Evolutionary conservation across 345 rosid species (phyloP).

Genomic region (Microthlaspi erraticum): DNA sequence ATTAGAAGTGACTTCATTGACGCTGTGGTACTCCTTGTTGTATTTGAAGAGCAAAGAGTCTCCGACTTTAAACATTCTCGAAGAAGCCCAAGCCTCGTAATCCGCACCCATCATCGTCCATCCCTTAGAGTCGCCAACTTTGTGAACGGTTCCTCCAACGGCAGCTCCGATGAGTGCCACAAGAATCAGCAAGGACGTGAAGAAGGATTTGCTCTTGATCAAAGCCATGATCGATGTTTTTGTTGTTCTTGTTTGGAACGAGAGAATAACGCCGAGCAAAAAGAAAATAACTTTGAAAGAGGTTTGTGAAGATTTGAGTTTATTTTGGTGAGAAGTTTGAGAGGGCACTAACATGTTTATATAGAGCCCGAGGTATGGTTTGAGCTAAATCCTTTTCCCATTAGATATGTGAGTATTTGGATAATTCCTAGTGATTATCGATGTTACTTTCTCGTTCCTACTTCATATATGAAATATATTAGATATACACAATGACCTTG

Average conservation of each 20-base stretch:
- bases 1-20: not conserved
- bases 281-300: not conserved
- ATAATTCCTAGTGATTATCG: too few relatives aligned
- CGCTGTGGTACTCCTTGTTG: slow-evolving; percentile 4
- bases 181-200: slow-evolving; percentile 7
- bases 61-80: slow-evolving; percentile 15
- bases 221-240: slow-evolving; percentile 6
- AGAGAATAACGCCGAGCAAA: not conserved
- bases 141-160: slow-evolving; percentile 15
- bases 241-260: not conserved
- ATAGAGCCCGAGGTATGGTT: not conserved
- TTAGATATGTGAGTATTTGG: too few relatives aligned
- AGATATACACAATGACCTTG: too few relatives aligned
- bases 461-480: too few relatives aligned
- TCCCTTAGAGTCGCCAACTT: not conserved
- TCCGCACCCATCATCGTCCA: too few relatives aligned
- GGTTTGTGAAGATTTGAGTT: not conserved
- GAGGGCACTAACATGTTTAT: too few relatives aligned
- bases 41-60: slow-evolving; percentile 14
- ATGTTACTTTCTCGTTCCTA: too few relatives aligned
- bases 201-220: slow-evolving; percentile 6
- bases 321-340: not conserved
- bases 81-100: slow-evolving; percentile 1
- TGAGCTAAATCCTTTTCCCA: not conserved
- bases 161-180: not conserved